A percentile compares a stretch with the other conserved stretches of the same genome.
Evolutionary conservation across 1,284 basidiomycete species (phyloP).

Genomic region (Austropuccinia psidii): DNA sequence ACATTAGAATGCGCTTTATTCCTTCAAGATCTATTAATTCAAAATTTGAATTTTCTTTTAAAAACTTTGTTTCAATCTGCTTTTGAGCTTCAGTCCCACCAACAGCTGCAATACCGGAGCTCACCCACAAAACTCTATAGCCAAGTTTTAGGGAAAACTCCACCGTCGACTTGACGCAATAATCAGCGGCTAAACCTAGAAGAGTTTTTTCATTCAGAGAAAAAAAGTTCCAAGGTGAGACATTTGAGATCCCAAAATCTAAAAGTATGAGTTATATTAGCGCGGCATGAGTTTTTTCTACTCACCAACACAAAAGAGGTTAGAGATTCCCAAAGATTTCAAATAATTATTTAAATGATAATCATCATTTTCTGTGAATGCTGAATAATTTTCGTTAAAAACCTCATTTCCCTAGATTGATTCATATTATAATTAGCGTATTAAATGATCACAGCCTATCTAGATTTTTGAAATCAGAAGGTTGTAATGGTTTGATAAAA

Average conservation of each 20-base stretch:
- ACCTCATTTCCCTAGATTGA: background rate
- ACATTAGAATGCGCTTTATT: no score
- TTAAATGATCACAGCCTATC: background rate
- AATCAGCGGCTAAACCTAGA: slow-evolving; percentile 23
- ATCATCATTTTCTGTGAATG: slow-evolving; percentile 1
- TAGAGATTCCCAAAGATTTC: background rate
- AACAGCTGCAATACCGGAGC: background rate
- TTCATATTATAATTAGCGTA: background rate
- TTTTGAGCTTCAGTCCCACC: background rate
- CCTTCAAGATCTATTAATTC: background rate
- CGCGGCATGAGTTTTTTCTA: background rate
- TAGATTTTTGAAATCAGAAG: background rate
- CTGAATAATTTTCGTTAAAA: slow-evolving; percentile 5
- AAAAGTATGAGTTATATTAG: background rate
- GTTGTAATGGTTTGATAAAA: background rate
- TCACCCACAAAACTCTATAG: slow-evolving; percentile 12
- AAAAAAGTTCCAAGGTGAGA: background rate
- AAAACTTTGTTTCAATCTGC: background rate
- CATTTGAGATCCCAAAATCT: background rate
- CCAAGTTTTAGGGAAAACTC: background rate
- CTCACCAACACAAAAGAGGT: slow-evolving; percentile 7
- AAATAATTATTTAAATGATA: background rate
- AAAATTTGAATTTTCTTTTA: background rate
- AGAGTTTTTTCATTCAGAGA: background rate
- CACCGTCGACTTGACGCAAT: background rate